phyloP scores from a whole-genome alignment of 768 basidiomycete species.

The Rhodocollybia butyracea region DNA sequence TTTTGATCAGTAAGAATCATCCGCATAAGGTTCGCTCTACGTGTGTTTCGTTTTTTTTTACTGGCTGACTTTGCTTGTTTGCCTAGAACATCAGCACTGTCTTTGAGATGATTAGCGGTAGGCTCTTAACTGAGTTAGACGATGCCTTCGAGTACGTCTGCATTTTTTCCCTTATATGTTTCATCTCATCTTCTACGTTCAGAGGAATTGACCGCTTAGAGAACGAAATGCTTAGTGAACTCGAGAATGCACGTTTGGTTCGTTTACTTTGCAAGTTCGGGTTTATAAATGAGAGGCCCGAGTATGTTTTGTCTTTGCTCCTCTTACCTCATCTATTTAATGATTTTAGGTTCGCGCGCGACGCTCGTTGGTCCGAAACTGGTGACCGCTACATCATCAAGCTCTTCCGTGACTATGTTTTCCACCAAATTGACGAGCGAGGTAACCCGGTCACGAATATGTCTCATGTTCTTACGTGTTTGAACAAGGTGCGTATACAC shows the following conservation, averaged over 20 bases:
- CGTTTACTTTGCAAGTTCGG: slow-evolving; percentile 90
- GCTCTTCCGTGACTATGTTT: slow-evolving; percentile 96
- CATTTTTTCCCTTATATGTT: not conserved
- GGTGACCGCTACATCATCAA: slow-evolving; percentile 98
- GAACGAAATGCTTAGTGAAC: slow-evolving; percentile 77
- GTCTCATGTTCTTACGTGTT: slow-evolving; percentile 83
- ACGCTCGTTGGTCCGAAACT: slow-evolving; percentile 96
- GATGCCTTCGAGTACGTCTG: slow-evolving; percentile 69
- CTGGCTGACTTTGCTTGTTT: not conserved
- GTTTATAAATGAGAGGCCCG: slow-evolving; percentile 99
- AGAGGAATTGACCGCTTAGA: slow-evolving; percentile 84
- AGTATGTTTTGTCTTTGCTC: slow-evolving; percentile 48
- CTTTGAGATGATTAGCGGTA: slow-evolving; percentile 73
- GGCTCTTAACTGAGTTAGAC: slow-evolving; percentile 77
- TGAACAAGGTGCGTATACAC: slow-evolving; percentile 75
- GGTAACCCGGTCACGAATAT: slow-evolving; percentile 89
- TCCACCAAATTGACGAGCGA: slow-evolving; percentile 93
- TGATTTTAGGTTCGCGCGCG: slow-evolving; percentile 79
- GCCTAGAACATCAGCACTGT: slow-evolving; percentile 72
- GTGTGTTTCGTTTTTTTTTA: not conserved
- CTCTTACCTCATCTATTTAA: not conserved
- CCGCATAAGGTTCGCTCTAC: slow-evolving; percentile 56
- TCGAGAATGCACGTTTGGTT: slow-evolving; percentile 92
- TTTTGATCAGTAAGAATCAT: slow-evolving; percentile 69
- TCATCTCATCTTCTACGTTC: not conserved